Evolutionary conservation across 805 yeast species (phyloP), one percentile per base, ranked within the genome.

Genomic region (Ogataea allantospora): DNA sequence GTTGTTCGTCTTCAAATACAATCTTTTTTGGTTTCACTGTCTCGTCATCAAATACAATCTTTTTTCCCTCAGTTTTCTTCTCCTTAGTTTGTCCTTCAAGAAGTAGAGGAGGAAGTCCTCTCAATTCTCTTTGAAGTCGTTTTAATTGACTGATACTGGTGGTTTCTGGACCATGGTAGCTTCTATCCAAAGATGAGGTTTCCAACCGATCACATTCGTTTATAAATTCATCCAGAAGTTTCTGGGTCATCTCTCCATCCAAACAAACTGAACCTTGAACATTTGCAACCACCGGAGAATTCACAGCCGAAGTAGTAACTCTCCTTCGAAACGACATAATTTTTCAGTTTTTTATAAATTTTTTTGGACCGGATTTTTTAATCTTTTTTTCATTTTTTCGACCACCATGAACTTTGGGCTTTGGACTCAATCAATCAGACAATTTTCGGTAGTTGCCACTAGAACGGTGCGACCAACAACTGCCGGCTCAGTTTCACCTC

Each of bases 201-300:
- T 52, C 42, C 20, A 46, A 33, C 4, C 27, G 28, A 14, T 54
- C 63, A 27, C 53, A 44, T 9, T 50, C 51, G 8, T 39, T 44
- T 15, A 60, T 48, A 40, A 58, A 60, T 18, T 44, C 38, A 30
- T 49, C 57, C 25, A 60, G 27, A 16, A 54, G 32, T 22, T 28
- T 33, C 38, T 55, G 60, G 0, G 55, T 55, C 31, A 50, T 48
- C 5, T 51, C 54, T 14, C 40, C 34, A 7, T 43, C 46, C 13
- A 60, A 18, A 4, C 51, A 27, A 4, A 21, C 37, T 1, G 50
- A 24, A 19, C 34, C 42, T 16, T 50, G 19, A 5, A 69, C 58
- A 14, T 60, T 65, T 3, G 69, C 55, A 16, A 68, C 58, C 1
- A 73, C 70, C 7, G 82, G 79, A 2, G 69, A 61, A 39, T 73